Evolutionary conservation across 495 filamentous ascomycete species (phyloP).

Genomic region (Talaromyces stipitatus): DNA sequence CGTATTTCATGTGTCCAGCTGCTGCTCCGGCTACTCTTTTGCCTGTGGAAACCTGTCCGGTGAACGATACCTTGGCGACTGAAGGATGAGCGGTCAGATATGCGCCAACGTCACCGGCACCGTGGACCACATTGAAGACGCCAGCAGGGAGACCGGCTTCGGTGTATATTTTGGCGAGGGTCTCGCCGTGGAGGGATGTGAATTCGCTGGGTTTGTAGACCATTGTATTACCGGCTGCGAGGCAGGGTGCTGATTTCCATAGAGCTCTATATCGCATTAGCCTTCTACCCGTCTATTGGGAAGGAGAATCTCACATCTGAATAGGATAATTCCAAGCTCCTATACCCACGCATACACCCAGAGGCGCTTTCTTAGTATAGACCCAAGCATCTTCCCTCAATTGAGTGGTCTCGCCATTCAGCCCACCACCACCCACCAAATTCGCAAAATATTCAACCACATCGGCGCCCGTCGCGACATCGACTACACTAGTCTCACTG

Average conservation of each 20-base stretch:
- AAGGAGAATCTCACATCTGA: slow-evolving; percentile 49
- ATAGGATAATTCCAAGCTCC: slow-evolving; percentile 85
- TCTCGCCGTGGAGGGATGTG: slow-evolving; percentile 64
- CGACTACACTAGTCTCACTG: slow-evolving; percentile 67
- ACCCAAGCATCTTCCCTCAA: slow-evolving; percentile 65
- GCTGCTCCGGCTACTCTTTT: slow-evolving; percentile 65
- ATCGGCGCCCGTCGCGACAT: slow-evolving; percentile 68
- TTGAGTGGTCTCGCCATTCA: slow-evolving; percentile 62
- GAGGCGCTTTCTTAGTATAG: slow-evolving; percentile 64
- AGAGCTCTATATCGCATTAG: slow-evolving; percentile 44
- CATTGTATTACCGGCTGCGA: slow-evolving; percentile 81
- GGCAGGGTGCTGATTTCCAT: slow-evolving; percentile 77
- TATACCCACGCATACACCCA: slow-evolving; percentile 73
- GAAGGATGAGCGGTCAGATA: slow-evolving; percentile 58
- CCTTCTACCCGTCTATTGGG: background rate
- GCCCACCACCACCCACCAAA: slow-evolving; percentile 57
- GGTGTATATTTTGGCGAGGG: slow-evolving; percentile 60
- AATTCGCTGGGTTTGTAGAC: slow-evolving; percentile 80
- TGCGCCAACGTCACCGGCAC: slow-evolving; percentile 61
- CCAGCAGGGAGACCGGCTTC: slow-evolving; percentile 69
- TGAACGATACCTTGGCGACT: slow-evolving; percentile 77
- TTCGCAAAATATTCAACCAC: slow-evolving; percentile 72
- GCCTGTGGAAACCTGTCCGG: slow-evolving; percentile 72
- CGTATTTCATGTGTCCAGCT: slow-evolving; percentile 72
- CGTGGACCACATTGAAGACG: slow-evolving; percentile 77